Evolutionary conservation across 495 filamentous ascomycete species (phyloP).

Genomic region (Chaetomidium leptoderma): DNA sequence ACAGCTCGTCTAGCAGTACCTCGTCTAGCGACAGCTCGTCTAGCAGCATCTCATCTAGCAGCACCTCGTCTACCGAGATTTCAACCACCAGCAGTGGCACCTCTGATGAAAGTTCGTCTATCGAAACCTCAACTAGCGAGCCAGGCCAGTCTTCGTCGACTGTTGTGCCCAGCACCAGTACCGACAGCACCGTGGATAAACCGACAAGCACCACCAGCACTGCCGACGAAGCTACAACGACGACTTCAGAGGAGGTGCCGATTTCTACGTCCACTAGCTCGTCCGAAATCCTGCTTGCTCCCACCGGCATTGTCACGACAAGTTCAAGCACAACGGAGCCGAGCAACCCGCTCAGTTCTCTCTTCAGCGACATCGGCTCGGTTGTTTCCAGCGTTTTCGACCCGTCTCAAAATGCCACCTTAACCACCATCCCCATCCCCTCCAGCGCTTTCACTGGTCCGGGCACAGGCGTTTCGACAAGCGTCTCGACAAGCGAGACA

Average conservation of each 20-base stretch:
- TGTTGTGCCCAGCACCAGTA: neutral
- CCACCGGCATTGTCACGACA: constrained; percentile 18
- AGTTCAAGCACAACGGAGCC: neutral
- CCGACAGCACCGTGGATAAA: neutral
- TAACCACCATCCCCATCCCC: neutral
- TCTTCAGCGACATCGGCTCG: constrained; percentile 6
- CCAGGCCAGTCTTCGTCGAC: neutral
- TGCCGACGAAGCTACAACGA: neutral
- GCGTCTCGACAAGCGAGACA: neutral
- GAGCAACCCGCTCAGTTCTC: constrained; percentile 3
- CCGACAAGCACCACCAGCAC: neutral
- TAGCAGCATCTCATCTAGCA: neutral
- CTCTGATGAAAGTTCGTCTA: neutral
- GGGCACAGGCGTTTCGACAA: neutral
- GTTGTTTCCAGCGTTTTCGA: neutral
- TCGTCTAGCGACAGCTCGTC: neutral
- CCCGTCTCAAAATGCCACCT: neutral
- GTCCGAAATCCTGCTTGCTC: constrained; percentile 11
- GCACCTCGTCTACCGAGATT: neutral
- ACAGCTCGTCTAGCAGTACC: neutral
- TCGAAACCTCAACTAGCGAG: neutral
- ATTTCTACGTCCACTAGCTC: neutral
- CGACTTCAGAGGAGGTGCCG: neutral
- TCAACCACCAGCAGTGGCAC: neutral
- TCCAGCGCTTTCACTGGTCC: constrained; percentile 9